Base-by-base conservation (phyloP, 495 filamentous ascomycete genomes). In the Thozetella sp. region DNA sequence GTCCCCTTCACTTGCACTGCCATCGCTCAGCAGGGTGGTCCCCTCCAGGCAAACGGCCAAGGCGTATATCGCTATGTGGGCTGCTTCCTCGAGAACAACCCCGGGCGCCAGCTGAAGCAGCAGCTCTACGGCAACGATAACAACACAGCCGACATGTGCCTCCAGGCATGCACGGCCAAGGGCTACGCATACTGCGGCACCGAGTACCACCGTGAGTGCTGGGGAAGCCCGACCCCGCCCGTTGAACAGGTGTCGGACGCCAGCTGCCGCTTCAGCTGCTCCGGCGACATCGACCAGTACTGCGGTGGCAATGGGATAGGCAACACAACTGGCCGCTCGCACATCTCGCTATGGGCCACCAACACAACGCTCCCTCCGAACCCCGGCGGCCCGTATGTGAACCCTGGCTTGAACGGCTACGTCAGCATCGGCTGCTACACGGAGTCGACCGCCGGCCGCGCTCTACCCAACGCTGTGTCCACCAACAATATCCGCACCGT, bases 171-270 rank as follows among this genome's bases (percentile, higher is more conserved):
- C 59, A 61, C 61, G 34, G 54, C 51, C 1, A 37, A 59, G 23
- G 74, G 70, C 13, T 79, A 72, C 50, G 71, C 65, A 4, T 82
- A 81, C 57, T 77, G 78, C 25, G 81, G 77, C 6, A 77, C 78
- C 1, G 71, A 84, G 53, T 84, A 81, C 58, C 70, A 79, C 19
- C 59, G 63, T 37, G 79, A 82, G 60, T 84, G 80, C 63, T 81
- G 77, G 75, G 78, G 77, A 37, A 78, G 77, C 3, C 67, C 67
- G 55, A 61, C 20, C 19, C 60, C 67, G 22, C 66, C 67, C 17
- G 55, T 45, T 19, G 57, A 66, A 48, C 60, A 72, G 63, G 73
- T 72, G n/a, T 59, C 50, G 11, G 62, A 63, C 12, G 51, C 55
- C 11, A 58, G 61, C 10, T 80, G 77, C 59, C 73, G 72, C 59